Conservation (phyloP, 371 early-diverging fungal species). For the Rhizomucor pusillus region DNA sequence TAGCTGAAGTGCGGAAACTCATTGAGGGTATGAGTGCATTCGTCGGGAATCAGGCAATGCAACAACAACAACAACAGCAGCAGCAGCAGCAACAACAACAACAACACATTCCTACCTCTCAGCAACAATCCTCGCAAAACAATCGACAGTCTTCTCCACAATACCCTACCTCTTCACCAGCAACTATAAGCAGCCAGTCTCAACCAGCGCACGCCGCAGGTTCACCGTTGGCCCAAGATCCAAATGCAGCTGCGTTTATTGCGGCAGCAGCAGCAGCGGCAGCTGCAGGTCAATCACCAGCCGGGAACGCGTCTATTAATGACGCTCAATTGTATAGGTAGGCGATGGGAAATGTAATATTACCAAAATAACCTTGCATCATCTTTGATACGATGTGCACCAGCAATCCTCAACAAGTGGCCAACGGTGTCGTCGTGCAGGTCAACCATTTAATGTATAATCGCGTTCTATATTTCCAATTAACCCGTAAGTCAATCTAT, state of each 20-base stretch:
- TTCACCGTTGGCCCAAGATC: conserved; percentile 4
- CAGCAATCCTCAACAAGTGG: conserved; percentile 8
- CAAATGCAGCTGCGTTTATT: conserved; percentile 15
- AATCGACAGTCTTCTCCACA: conserved; percentile 9
- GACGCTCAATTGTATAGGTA: not conserved
- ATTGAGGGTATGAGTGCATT: conserved; percentile 52
- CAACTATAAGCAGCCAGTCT: not conserved
- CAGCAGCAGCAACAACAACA: conserved; percentile 23
- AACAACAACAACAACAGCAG: conserved; percentile 33
- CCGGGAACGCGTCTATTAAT: not conserved
- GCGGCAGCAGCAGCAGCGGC: conserved; percentile 21
- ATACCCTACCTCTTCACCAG: conserved; percentile 3
- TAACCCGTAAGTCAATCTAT: conserved; percentile 30
- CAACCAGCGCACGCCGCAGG: conserved; percentile 1
- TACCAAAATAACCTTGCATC: no score
- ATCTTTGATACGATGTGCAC: not conserved
- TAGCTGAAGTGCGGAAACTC: conserved; percentile 50
- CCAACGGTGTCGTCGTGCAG: conserved; percentile 40
- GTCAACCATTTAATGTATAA: conserved; percentile 43
- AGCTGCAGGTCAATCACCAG: conserved; percentile 11
- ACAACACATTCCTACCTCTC: conserved; percentile 10
- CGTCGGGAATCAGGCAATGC: conserved; percentile 32
- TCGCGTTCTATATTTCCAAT: conserved; percentile 43
- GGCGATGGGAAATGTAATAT: no score
- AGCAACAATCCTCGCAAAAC: not conserved